Conservation (phyloP, 2,329 filamentous ascomycete genomes). For the Eurotiales sp. region DNA sequence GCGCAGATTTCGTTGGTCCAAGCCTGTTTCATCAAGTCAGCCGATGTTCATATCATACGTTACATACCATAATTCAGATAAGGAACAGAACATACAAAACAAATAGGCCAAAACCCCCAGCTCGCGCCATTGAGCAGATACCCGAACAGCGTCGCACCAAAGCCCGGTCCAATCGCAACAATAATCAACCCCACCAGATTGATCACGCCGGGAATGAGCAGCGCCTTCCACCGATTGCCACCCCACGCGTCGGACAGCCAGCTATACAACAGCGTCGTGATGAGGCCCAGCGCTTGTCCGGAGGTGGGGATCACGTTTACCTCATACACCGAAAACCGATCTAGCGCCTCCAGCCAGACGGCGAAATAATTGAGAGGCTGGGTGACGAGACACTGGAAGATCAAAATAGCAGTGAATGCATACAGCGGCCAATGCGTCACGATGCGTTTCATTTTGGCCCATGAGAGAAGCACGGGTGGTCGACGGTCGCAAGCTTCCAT, state of each 20-base stretch:
- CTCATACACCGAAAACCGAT: constrained; percentile 19
- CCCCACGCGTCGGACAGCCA: constrained; percentile 19
- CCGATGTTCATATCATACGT: no score
- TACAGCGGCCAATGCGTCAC: constrained; percentile 19
- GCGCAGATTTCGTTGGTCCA: constrained; percentile 19
- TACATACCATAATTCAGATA: no score
- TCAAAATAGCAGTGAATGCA: constrained; percentile 17
- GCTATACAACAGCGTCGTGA: constrained; percentile 18
- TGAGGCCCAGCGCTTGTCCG: constrained; percentile 15
- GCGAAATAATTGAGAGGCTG: constrained; percentile 21
- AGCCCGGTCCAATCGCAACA: constrained; percentile 18
- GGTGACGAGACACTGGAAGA: constrained; percentile 19
- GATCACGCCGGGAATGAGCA: constrained; percentile 19
- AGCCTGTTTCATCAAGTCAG: constrained; percentile 6
- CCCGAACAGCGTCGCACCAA: constrained; percentile 20
- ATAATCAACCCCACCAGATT: constrained; percentile 21
- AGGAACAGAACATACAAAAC: constrained; percentile 19
- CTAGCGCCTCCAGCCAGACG: constrained; percentile 18
- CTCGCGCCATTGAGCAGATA: constrained; percentile 21
- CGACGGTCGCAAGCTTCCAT: constrained; percentile 16
- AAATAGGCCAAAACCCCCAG: constrained; percentile 20
- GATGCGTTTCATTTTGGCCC: constrained; percentile 18
- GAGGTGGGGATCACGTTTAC: constrained; percentile 21
- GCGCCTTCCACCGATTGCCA: constrained; percentile 17
- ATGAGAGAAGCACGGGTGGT: constrained; percentile 13